Percentiles rank a stretch among this genome's conserved stretches.
Conservation (phyloP, 768 basidiomycete genomes). For the Phallus indusiatus region DNA sequence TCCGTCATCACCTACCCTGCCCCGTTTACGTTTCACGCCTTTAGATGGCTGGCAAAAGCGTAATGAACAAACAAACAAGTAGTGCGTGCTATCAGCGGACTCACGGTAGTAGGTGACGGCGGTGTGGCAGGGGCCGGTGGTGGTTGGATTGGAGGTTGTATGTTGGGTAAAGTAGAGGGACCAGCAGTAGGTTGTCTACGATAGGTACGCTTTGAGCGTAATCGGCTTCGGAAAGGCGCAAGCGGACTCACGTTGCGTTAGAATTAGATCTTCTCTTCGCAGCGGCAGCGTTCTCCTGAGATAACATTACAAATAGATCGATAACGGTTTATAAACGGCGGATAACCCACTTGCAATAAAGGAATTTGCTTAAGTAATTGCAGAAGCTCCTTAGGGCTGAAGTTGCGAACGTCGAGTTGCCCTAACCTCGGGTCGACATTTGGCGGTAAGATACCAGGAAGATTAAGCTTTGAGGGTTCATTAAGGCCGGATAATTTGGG, state of each 20-base stretch:
- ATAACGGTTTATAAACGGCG: neutral
- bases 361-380: neutral
- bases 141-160: constrained; percentile 62
- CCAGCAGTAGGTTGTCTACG: neutral
- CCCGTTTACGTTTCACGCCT: constrained; percentile 2
- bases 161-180: constrained; percentile 22
- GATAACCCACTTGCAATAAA: neutral
- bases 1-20: constrained; percentile 8
- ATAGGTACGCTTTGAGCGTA: neutral
- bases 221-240: too few species aligned
- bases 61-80: constrained; percentile 24
- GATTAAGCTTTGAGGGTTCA: neutral
- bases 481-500: constrained; percentile 30
- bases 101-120: constrained; percentile 3
- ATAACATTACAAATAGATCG: neutral
- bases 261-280: neutral
- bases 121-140: constrained; percentile 35
- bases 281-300: neutral
- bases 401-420: neutral
- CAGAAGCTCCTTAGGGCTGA: neutral
- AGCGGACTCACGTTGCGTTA: neutral
- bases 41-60: constrained; percentile 22
- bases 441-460: neutral
- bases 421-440: neutral
- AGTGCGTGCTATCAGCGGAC: neutral